Percentiles rank a stretch among this genome's conserved stretches.
phyloP scores from a whole-genome alignment of 1,139 yeast genomes.

The Saccharomyces hybrid region DNA sequence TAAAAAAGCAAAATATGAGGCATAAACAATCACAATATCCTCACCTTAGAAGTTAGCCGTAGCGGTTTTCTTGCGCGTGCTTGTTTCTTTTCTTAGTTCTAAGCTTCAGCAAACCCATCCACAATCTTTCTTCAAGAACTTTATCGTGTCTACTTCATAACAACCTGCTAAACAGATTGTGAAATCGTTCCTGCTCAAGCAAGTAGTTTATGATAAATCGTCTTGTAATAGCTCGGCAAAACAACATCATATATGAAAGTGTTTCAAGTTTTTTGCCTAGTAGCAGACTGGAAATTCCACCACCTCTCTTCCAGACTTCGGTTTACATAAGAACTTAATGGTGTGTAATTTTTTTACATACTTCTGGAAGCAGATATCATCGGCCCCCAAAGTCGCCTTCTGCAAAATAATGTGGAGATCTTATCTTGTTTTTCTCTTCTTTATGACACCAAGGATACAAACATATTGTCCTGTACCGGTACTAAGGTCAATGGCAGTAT shows the following conservation, averaged over 20 bases:
- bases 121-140: background rate
- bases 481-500: background rate
- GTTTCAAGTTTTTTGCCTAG: background rate
- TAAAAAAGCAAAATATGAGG: background rate
- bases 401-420: background rate
- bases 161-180: background rate
- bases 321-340: no score
- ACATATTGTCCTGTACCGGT: background rate
- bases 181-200: background rate
- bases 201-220: background rate
- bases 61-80: background rate
- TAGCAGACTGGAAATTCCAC: background rate
- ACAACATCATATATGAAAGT: background rate
- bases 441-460: no score
- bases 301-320: no score
- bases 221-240: no score
- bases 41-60: background rate
- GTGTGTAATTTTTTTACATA: no score
- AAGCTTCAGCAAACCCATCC: background rate
- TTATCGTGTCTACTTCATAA: background rate
- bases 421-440: no score
- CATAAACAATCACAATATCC: background rate
- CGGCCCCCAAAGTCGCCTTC: background rate
- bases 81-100: background rate
- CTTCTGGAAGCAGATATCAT: no score